Conservation (phyloP, 768 basidiomycete species). For the Symmetrospora coprosmae region DNA sequence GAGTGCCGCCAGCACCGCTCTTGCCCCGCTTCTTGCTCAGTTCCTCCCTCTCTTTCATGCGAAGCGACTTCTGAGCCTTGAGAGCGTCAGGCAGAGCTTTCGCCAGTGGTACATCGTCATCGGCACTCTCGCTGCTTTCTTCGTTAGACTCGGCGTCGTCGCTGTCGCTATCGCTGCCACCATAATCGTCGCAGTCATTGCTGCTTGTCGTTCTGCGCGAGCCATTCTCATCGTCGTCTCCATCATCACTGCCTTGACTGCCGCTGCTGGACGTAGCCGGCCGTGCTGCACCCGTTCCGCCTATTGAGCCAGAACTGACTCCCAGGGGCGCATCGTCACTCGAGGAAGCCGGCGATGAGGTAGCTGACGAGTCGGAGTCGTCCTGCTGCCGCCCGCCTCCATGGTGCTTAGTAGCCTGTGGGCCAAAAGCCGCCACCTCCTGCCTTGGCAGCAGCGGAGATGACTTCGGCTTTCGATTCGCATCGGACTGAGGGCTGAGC, state of each 20-base stretch:
- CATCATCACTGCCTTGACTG: neutral
- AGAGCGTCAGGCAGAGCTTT: constrained; percentile 68
- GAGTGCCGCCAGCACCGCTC: no score
- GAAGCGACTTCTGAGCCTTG: constrained; percentile 64
- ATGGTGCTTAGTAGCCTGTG: no score
- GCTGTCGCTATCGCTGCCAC: constrained; percentile 4
- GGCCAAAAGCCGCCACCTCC: no score
- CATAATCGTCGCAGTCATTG: constrained; percentile 19
- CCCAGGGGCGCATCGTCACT: neutral
- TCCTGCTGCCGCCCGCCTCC: no score
- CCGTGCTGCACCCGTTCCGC: neutral
- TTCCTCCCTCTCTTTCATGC: constrained; percentile 35
- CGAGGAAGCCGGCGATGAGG: neutral
- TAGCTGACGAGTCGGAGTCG: no score
- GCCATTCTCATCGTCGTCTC: neutral
- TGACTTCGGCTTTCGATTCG: no score
- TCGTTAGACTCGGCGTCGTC: no score
- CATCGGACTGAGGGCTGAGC: no score
- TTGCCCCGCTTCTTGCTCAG: neutral
- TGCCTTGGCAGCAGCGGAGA: no score
- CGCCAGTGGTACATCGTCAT: constrained; percentile 70
- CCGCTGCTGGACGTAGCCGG: neutral
- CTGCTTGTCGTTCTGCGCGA: neutral
- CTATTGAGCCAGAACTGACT: no score
- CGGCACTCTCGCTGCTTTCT: constrained; percentile 11